Conservation (phyloP, 1,284 basidiomycete species). For the Afroboletus lepidellus region DNA sequence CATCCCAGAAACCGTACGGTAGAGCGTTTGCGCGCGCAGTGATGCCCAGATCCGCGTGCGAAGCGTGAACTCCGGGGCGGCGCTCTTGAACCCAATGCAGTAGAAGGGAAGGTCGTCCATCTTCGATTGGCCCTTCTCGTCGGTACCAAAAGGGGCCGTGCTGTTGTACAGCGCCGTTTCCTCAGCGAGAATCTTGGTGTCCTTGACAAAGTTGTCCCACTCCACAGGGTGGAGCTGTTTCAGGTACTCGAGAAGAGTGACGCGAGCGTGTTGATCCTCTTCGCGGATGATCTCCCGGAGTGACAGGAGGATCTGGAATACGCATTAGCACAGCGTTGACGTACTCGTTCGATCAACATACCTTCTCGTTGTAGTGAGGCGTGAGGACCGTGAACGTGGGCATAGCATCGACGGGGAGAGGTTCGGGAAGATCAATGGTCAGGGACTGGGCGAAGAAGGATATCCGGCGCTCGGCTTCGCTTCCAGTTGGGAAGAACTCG, state of each 20-base stretch:
- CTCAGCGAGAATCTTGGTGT: slow-evolving; percentile 98
- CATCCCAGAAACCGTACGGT: slow-evolving; percentile 98
- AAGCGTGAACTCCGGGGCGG: slow-evolving; percentile 96
- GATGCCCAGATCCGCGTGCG: slow-evolving; percentile 99
- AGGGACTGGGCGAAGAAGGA: slow-evolving; percentile 96
- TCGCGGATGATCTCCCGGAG: slow-evolving; percentile 95
- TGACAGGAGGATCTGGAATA: slow-evolving; percentile 76
- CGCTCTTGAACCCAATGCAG: slow-evolving; percentile 99
- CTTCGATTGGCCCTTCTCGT: slow-evolving; percentile 87
- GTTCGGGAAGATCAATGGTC: slow-evolving; percentile 86
- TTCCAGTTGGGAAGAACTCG: slow-evolving; percentile 91
- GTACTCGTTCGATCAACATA: slow-evolving; percentile 24
- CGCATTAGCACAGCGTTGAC: slow-evolving; percentile 10
- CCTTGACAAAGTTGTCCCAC: slow-evolving; percentile 99
- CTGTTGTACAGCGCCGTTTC: slow-evolving; percentile 89
- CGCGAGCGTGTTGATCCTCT: slow-evolving; percentile 92
- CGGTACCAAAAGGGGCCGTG: slow-evolving; percentile 73
- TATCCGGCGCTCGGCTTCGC: slow-evolving; percentile 91
- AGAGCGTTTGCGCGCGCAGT: slow-evolving; percentile 95
- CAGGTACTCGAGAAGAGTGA: slow-evolving; percentile 93
- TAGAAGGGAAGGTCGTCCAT: slow-evolving; percentile 97
- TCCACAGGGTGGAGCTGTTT: slow-evolving; percentile 98
- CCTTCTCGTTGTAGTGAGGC: slow-evolving; percentile 96
- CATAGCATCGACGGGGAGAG: slow-evolving; percentile 93
- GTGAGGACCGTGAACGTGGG: slow-evolving; percentile 95